Evolutionary conservation across 2,329 filamentous ascomycete genomes (phyloP).

Genomic region (Arthrobotrys pseudoclavata): DNA sequence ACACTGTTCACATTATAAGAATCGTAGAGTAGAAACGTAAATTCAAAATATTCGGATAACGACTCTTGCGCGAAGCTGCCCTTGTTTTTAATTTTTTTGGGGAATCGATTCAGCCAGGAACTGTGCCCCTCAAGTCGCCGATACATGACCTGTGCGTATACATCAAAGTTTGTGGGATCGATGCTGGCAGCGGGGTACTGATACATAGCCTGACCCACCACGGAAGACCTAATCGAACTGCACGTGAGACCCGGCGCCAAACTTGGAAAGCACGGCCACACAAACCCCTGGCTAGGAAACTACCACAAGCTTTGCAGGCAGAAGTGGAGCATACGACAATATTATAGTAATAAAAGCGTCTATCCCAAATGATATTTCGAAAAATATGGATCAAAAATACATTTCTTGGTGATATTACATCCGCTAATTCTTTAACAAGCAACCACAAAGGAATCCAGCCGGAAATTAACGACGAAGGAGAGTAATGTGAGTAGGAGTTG

Average conservation of each 20-base stretch:
- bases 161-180: conserved; percentile 3
- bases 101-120: background rate
- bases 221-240: conserved; percentile 23
- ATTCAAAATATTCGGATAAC: too few relatives aligned
- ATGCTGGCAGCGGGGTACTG: conserved; percentile 36
- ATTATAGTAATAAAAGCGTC: background rate
- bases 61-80: too few relatives aligned
- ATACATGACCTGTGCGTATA: background rate
- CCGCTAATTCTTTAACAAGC: conserved; percentile 49
- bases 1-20: background rate
- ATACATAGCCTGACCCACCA: conserved; percentile 9
- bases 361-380: conserved; percentile 11
- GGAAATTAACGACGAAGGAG: conserved; percentile 23
- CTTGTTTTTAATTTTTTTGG: too few relatives aligned
- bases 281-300: conserved; percentile 13
- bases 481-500: conserved; percentile 28
- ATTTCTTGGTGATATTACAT: conserved; percentile 51
- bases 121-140: conserved; percentile 23
- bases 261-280: conserved; percentile 40
- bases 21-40: too few relatives aligned
- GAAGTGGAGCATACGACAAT: background rate
- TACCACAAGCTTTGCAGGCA: background rate
- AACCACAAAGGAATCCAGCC: conserved; percentile 9
- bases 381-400: conserved; percentile 24
- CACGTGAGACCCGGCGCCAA: conserved; percentile 55